These are phyloP conservation scores for Colletotrichum orbiculare DNA, from an alignment of 2,329 filamentous ascomycete species.

Conservation along the genomic window DNA sequence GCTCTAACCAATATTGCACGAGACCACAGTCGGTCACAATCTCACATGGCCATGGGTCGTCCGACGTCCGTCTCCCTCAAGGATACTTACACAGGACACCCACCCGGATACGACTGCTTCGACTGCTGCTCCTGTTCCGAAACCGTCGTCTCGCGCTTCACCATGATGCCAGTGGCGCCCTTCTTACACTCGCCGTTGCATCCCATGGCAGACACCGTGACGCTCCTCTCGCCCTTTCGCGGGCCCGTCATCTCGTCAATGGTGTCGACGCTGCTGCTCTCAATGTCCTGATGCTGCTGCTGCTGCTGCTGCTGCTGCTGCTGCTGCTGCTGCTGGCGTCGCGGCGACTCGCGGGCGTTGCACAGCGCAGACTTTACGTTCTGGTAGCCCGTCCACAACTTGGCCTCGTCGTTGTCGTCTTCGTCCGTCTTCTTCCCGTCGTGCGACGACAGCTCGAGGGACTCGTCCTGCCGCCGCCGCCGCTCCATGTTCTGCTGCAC, in stretches of 20 bases:
- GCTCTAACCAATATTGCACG: no score
- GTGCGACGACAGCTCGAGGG: constrained; percentile 29
- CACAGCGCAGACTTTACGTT: background rate
- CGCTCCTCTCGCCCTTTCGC: background rate
- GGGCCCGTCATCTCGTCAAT: constrained; percentile 7
- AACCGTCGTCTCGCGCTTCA: constrained; percentile 15
- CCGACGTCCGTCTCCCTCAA: no score
- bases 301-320: background rate
- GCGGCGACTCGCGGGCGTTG: background rate
- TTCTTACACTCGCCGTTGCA: background rate
- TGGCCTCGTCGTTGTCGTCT: constrained; percentile 29
- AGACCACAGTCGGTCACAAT: no score
- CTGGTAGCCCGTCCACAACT: constrained; percentile 27
- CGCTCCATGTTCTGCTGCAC: constrained; percentile 31
- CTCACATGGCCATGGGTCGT: no score
- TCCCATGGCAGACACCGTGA: constrained; percentile 7
- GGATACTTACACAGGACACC: no score
- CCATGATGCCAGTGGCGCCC: constrained; percentile 5
- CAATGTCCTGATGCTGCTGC: background rate
- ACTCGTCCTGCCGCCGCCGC: constrained; percentile 19
- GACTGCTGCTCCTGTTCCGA: background rate
- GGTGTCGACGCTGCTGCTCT: constrained; percentile 12
- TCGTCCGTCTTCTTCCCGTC: constrained; percentile 11
- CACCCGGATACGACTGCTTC: no score
- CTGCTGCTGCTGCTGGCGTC: background rate